phyloP scores from a whole-genome alignment of 371 early-diverging fungal genomes.

The Dichotomocladium elegans region DNA sequence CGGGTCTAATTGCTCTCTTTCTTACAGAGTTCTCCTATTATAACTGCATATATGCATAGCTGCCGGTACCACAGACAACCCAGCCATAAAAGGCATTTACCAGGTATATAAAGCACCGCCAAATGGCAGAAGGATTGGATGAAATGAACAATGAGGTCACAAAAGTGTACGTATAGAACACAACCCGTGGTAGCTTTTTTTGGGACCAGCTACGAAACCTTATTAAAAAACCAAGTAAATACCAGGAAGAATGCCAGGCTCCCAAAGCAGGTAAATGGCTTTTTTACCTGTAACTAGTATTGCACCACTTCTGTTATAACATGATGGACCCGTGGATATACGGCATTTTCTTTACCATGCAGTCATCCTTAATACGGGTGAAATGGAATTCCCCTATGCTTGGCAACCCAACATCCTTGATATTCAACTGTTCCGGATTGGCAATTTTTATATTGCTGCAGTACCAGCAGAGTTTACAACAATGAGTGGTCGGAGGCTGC shows the following conservation, averaged over 20 bases:
- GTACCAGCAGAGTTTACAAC: conserved; percentile 65
- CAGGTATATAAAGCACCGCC: no score
- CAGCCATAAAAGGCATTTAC: conserved; percentile 37
- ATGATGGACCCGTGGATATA: not conserved
- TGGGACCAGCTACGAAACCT: conserved; percentile 48
- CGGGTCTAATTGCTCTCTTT: no score
- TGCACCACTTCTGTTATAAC: not conserved
- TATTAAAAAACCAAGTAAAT: conserved; percentile 31
- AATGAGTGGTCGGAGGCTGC: conserved; percentile 62
- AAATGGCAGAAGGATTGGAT: not conserved
- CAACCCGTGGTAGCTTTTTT: conserved; percentile 36
- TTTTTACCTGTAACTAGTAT: not conserved
- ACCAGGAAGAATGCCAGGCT: conserved; percentile 49
- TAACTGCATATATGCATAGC: conserved; percentile 19
- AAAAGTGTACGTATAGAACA: conserved; percentile 15
- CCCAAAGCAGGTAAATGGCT: conserved; percentile 56
- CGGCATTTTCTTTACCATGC: not conserved
- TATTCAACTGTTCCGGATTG: conserved; percentile 49
- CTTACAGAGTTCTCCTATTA: not conserved
- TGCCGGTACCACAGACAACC: conserved; percentile 69
- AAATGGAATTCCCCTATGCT: conserved; percentile 39
- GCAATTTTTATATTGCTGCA: conserved; percentile 56
- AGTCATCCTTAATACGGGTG: conserved; percentile 60
- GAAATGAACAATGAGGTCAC: not conserved
- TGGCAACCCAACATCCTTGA: conserved; percentile 60